phyloP scores from a whole-genome alignment of 2,329 filamentous ascomycete species.

The Colletotrichum paranaense region DNA sequence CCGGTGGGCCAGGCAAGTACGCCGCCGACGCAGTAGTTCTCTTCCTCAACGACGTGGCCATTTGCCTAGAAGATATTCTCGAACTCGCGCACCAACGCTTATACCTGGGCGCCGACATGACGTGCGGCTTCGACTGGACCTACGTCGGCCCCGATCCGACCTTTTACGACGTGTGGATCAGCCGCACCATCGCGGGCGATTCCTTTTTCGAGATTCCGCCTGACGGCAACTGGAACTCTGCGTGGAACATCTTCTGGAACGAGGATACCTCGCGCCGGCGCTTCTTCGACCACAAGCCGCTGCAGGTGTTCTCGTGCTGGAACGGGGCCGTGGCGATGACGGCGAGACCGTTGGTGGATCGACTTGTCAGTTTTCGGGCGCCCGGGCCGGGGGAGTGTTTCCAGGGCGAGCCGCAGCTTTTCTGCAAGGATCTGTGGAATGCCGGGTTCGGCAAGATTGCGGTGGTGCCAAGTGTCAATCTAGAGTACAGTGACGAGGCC shows the following conservation, averaged over 20 bases:
- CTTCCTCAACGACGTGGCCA: constrained; percentile 66
- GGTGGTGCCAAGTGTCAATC: constrained; percentile 65
- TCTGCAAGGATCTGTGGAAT: constrained; percentile 69
- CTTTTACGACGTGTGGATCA: constrained; percentile 68
- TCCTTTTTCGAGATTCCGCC: constrained; percentile 64
- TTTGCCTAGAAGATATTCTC: constrained; percentile 66
- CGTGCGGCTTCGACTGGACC: constrained; percentile 70
- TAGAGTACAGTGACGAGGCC: constrained; percentile 63
- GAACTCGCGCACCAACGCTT: constrained; percentile 55
- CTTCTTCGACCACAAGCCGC: constrained; percentile 53
- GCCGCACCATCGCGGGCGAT: constrained; percentile 63
- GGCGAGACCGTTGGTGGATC: constrained; percentile 58
- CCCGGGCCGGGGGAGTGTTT: constrained; percentile 56
- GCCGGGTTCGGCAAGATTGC: constrained; percentile 63
- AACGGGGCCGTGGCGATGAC: constrained; percentile 64
- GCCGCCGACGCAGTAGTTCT: constrained; percentile 54
- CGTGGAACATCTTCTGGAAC: constrained; percentile 65
- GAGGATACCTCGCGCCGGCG: constrained; percentile 48
- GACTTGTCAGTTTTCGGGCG: constrained; percentile 57
- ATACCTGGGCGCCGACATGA: constrained; percentile 63
- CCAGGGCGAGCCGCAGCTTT: constrained; percentile 65
- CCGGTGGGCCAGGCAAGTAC: constrained; percentile 33
- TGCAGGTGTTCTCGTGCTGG: constrained; percentile 72
- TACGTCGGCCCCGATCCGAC: constrained; percentile 55
- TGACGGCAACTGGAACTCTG: constrained; percentile 60